phyloP scores from a whole-genome alignment of 2,329 filamentous ascomycete species.

The Paecilomyces fulvus region DNA sequence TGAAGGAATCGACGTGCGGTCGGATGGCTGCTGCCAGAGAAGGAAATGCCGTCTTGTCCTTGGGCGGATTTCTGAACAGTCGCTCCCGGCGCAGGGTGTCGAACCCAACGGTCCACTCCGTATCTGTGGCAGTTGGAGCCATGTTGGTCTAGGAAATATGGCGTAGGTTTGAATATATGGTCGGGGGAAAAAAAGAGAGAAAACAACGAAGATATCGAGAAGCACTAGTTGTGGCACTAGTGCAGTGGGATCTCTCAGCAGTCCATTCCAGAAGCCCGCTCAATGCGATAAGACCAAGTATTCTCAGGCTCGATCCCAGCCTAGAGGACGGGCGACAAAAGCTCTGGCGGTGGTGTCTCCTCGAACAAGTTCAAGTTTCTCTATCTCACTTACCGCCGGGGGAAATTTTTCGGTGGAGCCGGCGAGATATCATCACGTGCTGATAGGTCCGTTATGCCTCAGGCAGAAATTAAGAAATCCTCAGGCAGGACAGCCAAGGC shows the following conservation, averaged over 20 bases:
- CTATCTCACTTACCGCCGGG: slow-evolving; percentile 16
- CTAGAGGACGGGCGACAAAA: neutral
- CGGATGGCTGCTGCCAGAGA: slow-evolving; percentile 75
- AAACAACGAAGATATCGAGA: neutral
- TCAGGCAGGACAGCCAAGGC: neutral
- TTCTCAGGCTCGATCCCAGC: slow-evolving; percentile 2
- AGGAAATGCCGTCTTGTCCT: slow-evolving; percentile 80
- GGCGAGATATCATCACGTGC: slow-evolving; percentile 33
- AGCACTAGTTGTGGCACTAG: slow-evolving; percentile 1
- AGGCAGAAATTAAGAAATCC: slow-evolving; percentile 8
- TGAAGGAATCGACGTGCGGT: slow-evolving; percentile 94
- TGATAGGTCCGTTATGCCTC: slow-evolving; percentile 21
- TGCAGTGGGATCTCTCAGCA: neutral
- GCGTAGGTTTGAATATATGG: slow-evolving; percentile 5
- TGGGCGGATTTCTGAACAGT: slow-evolving; percentile 81
- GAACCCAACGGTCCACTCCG: slow-evolving; percentile 76
- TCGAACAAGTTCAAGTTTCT: neutral
- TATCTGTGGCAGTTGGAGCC: slow-evolving; percentile 51
- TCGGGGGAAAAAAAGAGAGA: neutral
- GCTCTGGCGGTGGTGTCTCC: neutral
- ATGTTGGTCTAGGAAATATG: slow-evolving; percentile 33
- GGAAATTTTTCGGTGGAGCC: slow-evolving; percentile 34
- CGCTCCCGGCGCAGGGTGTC: slow-evolving; percentile 78
- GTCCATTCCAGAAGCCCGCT: neutral
- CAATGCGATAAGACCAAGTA: slow-evolving; percentile 8